These are phyloP conservation scores for Lentinula edodes DNA, from an alignment of 768 basidiomycete genomes.

Conservation along the genomic window DNA sequence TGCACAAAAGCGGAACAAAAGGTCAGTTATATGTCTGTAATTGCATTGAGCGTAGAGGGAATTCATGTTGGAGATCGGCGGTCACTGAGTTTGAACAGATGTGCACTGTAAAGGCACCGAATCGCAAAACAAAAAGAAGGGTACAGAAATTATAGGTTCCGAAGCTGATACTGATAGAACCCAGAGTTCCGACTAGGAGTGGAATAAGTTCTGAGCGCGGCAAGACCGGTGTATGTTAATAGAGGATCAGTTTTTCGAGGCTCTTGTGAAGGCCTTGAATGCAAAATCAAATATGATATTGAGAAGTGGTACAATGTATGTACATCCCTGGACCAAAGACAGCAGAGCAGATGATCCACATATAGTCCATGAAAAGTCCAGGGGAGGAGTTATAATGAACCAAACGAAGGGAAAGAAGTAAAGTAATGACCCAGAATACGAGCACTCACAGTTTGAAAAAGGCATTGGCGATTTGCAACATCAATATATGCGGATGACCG, in stretches of 20 bases:
- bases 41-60: background rate
- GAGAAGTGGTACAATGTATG: background rate
- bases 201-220: too few relatives aligned
- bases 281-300: background rate
- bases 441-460: conserved; percentile 94
- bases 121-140: background rate
- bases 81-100: background rate
- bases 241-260: background rate
- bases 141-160: too few relatives aligned
- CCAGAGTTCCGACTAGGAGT: too few relatives aligned
- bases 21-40: background rate
- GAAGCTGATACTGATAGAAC: too few relatives aligned
- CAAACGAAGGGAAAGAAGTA: background rate
- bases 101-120: background rate
- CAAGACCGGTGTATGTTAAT: background rate
- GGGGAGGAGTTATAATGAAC: background rate
- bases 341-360: background rate
- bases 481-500: conserved; percentile 94
- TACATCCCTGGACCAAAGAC: background rate
- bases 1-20: conserved; percentile 19
- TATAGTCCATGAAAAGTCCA: background rate
- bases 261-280: background rate
- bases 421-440: background rate
- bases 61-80: too few relatives aligned
- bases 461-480: conserved; percentile 97